A percentile compares a stretch with the other conserved stretches of the same genome.
Evolutionary conservation across 2,329 filamentous ascomycete species (phyloP).

Genomic region (Raffaelea albimanens): DNA sequence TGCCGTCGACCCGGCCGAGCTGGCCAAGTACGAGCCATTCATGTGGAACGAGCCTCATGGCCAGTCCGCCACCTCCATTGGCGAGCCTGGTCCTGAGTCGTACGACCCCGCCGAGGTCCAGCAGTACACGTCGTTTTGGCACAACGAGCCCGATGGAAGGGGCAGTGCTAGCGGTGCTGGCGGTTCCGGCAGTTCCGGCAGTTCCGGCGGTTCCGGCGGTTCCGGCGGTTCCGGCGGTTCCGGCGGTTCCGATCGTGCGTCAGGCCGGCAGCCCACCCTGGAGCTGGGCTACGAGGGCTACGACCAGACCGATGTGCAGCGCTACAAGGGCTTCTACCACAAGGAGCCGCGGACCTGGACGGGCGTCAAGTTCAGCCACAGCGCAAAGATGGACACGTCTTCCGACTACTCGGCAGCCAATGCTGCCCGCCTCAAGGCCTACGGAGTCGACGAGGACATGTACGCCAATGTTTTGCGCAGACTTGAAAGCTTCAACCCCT

Average conservation of each 20-base stretch:
- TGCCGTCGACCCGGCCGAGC: conserved; percentile 9
- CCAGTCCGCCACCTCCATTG: conserved; percentile 1
- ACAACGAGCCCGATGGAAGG: conserved; percentile 23
- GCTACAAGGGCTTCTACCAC: conserved; percentile 13
- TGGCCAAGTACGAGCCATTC: conserved; percentile 15
- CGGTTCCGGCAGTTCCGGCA: too few species aligned
- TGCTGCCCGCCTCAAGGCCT: conserved; percentile 25
- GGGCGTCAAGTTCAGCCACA: conserved; percentile 9
- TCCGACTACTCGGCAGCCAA: conserved; percentile 3
- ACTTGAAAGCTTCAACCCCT: conserved; percentile 5
- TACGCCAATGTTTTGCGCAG: conserved; percentile 16
- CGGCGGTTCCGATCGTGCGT: too few species aligned
- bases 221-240: too few species aligned
- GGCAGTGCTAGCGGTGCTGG: neutral
- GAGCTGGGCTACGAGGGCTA: conserved; percentile 4
- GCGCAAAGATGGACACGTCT: conserved; percentile 8
- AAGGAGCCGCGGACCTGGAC: conserved; percentile 17
- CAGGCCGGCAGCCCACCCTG: neutral
- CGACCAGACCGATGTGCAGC: conserved; percentile 9
- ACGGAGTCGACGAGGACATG: conserved; percentile 19
- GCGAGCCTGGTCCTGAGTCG: conserved; percentile 17
- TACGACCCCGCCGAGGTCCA: conserved; percentile 27
- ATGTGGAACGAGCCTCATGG: conserved; percentile 13
- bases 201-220: too few species aligned
- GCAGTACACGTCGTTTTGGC: conserved; percentile 24